Evolutionary conservation across 2,329 filamentous ascomycete species (phyloP).

Genomic region (Microsporum canis): DNA sequence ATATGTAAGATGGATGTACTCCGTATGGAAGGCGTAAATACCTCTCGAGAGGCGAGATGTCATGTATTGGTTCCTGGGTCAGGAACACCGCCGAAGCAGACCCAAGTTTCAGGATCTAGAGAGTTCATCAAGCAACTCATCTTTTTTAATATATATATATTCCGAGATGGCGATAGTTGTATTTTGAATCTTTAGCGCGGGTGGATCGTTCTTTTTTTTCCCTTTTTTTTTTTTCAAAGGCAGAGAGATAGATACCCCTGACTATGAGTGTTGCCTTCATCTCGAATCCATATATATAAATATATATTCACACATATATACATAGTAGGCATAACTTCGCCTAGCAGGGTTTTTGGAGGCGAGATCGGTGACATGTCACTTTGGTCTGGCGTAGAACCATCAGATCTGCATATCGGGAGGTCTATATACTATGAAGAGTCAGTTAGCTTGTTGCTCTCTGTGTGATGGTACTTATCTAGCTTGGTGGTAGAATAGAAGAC

Average conservation of each 20-base stretch:
- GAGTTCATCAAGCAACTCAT: not conserved
- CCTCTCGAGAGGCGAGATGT: too few species aligned
- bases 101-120: not conserved
- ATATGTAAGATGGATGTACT: not conserved
- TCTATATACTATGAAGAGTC: not conserved
- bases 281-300: not conserved
- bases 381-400: not conserved
- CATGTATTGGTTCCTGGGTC: not conserved
- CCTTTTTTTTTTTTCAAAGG: not conserved
- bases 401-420: not conserved
- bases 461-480: not conserved
- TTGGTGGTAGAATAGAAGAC: not conserved
- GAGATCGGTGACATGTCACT: not conserved
- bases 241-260: not conserved
- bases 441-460: not conserved
- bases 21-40: not conserved
- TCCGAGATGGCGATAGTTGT: not conserved
- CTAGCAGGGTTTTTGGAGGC: slow-evolving; percentile 1
- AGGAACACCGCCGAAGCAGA: not conserved
- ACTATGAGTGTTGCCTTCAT: not conserved
- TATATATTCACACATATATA: not conserved
- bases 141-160: not conserved
- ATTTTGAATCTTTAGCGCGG: not conserved
- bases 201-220: not conserved
- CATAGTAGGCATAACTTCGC: not conserved